Evolutionary conservation across 257 asterid species (phyloP).

Genomic region (Petrea volubilis): DNA sequence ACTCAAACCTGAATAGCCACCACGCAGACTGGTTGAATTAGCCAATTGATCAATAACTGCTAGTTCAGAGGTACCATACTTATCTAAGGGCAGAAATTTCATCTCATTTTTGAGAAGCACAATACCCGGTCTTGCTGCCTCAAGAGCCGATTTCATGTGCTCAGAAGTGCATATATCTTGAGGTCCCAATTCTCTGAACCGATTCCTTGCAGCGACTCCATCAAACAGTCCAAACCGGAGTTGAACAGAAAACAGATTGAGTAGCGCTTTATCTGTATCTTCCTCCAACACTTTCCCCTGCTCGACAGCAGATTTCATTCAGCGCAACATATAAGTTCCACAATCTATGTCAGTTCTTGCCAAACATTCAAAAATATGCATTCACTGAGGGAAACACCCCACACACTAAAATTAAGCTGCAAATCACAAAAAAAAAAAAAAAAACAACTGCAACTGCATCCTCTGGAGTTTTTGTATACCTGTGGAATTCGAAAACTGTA

Average conservation of each 20-base stretch:
- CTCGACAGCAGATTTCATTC: constrained; percentile 67
- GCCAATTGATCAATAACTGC: constrained; percentile 87
- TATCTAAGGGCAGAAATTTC: constrained; percentile 62
- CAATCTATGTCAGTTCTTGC: constrained; percentile 89
- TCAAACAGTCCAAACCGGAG: constrained; percentile 84
- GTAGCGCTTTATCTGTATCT: constrained; percentile 77
- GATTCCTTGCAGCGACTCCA: constrained; percentile 48
- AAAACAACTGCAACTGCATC: constrained; percentile 90
- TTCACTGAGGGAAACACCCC: too few species aligned
- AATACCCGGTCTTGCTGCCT: constrained; percentile 84
- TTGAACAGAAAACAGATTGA: constrained; percentile 75
- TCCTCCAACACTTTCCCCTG: constrained; percentile 66
- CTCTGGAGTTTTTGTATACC: constrained; percentile 61
- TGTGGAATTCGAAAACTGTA: constrained; percentile 72
- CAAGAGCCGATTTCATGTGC: constrained; percentile 73
- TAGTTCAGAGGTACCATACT: constrained; percentile 49
- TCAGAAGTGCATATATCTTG: constrained; percentile 57
- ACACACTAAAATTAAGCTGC: too few species aligned
- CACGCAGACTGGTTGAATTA: constrained; percentile 67
- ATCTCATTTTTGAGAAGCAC: constrained; percentile 83
- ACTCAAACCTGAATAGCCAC: constrained; percentile 76
- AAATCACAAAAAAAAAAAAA: constrained; percentile 1
- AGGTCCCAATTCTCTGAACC: constrained; percentile 49
- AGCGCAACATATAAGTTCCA: constrained; percentile 80
- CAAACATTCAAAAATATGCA: constrained; percentile 7